phyloP scores from a whole-genome alignment of 257 asterid genomes.

The Scutellaria barbata region DNA sequence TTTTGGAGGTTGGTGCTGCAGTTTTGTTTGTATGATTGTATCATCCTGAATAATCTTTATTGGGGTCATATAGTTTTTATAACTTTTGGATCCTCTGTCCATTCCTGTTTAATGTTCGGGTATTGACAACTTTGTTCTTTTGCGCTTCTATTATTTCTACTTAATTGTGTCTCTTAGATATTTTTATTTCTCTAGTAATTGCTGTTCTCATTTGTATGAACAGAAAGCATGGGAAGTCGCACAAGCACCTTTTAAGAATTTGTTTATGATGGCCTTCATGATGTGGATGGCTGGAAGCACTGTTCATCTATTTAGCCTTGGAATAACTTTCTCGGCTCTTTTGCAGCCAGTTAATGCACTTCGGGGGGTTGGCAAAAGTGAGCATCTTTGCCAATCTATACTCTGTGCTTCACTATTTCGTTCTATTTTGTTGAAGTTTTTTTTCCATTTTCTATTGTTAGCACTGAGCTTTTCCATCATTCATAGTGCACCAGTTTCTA shows the following conservation, averaged over 20 bases:
- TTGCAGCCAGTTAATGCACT: slow-evolving; percentile 96
- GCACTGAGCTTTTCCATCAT: slow-evolving; percentile 17
- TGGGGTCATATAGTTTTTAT: slow-evolving; percentile 12
- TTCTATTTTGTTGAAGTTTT: neutral
- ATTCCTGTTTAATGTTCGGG: neutral
- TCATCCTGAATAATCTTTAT: neutral
- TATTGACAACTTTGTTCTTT: neutral
- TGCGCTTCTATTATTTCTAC: neutral
- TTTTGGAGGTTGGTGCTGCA: slow-evolving; percentile 6
- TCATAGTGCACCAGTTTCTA: neutral
- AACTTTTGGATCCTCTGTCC: neutral
- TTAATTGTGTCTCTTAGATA: neutral
- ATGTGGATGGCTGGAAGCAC: slow-evolving; percentile 99
- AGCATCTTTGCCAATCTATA: slow-evolving; percentile 25
- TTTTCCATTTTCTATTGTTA: slow-evolving; percentile 15
- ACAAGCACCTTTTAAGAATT: slow-evolving; percentile 92
- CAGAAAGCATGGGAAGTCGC: slow-evolving; percentile 99
- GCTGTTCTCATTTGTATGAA: slow-evolving; percentile 29
- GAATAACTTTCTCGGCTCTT: slow-evolving; percentile 96
- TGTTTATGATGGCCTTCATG: slow-evolving; percentile 97
- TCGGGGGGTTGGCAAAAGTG: slow-evolving; percentile 93
- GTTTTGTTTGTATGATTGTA: slow-evolving; percentile 16
- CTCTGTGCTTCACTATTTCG: neutral
- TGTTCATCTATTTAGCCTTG: slow-evolving; percentile 94
- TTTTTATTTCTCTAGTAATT: slow-evolving; percentile 11